Base-by-base conservation (phyloP, 306 rosid genomes). In the Oemleria cerasiformis region DNA sequence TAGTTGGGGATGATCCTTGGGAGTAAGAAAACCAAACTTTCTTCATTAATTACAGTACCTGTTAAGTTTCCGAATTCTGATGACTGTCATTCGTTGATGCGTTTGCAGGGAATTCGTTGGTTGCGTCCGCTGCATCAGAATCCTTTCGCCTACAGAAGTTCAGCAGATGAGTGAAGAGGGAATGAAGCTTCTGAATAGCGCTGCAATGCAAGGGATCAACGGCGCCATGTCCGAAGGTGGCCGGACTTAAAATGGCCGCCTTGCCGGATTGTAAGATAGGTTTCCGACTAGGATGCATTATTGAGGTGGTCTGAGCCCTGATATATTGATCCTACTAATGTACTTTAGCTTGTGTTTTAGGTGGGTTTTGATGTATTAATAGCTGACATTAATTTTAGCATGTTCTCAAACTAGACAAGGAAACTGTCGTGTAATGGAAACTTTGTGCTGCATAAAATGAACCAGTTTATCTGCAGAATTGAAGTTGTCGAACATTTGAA, bases 1-100 rank as follows among this genome's bases (percentile, higher is more conserved):
- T 92, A 63, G 88, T 92, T 48, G 97, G 98, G 7, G 98, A 92
- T 77, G 98, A 92, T 80, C 98, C 98, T 20, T 92, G 97, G 97
- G 98, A 92, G 98, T 92, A 81, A 88, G 96, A 80, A 15, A 54
- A 61, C 66, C 49, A 5, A 69, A 43, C 43, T 43, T 25, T 11
- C 9, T 57, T n/a, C 7, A 13, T 25, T 25, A 42, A 56, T 38
- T 16, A 17, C 17, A 16, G 5, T 16, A 61, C 45, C 0, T n/a
- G 9, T 21, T 51, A 9, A 59, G 9, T 3, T 43, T 59, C 21
- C 6, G 55, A 59, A 19, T 14, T 21, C 41, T 42, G 41, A 70
- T 23, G 2, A 2, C 21, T 2, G 13, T 53, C 36, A 25, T 13
- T 17, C 1, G 48, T 16, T 14, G 1, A 4, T 38, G 5, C 9